phyloP scores from a whole-genome alignment of 176 grass and related monocot genomes.

The Avena eriantha region DNA sequence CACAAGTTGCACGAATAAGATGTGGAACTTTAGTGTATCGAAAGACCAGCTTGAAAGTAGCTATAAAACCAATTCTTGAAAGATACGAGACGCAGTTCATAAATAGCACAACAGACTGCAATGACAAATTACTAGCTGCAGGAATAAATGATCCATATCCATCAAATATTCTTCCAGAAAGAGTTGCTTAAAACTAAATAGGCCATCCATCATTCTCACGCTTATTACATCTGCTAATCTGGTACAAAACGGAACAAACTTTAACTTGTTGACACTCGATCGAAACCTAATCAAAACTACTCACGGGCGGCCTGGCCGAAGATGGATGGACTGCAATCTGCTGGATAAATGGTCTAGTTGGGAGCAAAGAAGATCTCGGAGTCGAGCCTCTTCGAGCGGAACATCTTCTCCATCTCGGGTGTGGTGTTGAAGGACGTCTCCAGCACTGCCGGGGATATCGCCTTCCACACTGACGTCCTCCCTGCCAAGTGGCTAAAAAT shows the following conservation, averaged over 20 bases:
- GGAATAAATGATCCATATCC: neutral
- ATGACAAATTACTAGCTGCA: neutral
- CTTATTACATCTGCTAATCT: neutral
- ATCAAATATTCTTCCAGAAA: neutral
- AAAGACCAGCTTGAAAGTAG: neutral
- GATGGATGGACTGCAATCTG: neutral
- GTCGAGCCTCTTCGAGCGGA: slow-evolving; percentile 55
- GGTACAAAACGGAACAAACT: neutral
- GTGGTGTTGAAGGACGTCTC: slow-evolving; percentile 52
- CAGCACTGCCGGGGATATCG: slow-evolving; percentile 51
- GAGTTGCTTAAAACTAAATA: neutral
- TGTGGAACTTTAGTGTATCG: neutral
- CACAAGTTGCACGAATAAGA: neutral
- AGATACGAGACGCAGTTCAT: neutral
- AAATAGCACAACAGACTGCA: neutral
- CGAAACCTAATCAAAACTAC: neutral
- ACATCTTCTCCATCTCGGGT: slow-evolving; percentile 56
- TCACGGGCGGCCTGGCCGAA: neutral
- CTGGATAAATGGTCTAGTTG: neutral
- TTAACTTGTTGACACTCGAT: neutral
- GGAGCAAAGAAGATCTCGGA: slow-evolving; percentile 57
- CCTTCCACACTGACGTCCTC: slow-evolving; percentile 68
- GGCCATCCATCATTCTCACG: neutral
- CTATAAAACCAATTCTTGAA: neutral
- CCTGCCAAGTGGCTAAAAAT: slow-evolving; percentile 64